Percentiles rank a stretch among this genome's conserved stretches.
phyloP scores from a whole-genome alignment of 2,329 filamentous ascomycete species.

The Scortechinia acanthostroma region DNA sequence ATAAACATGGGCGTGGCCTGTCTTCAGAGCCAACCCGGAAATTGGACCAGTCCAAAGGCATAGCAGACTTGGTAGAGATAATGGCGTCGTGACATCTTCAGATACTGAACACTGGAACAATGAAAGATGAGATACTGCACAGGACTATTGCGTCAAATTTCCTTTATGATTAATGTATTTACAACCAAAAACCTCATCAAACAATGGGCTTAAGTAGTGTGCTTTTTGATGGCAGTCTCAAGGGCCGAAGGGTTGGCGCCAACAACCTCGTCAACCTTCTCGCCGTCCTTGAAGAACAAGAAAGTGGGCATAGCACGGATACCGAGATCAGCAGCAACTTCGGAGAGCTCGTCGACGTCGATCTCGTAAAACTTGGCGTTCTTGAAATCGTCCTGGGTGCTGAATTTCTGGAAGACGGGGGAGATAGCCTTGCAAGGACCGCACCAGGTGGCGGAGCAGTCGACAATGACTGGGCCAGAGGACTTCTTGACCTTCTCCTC shows the following conservation, averaged over 20 bases:
- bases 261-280: conserved; percentile 58
- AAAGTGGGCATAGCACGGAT: conserved; percentile 93
- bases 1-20: too few relatives aligned
- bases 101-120: too few relatives aligned
- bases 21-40: too few relatives aligned
- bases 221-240: conserved; percentile 26
- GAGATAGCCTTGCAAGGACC: conserved; percentile 90
- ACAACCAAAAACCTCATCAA: background rate
- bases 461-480: conserved; percentile 66
- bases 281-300: conserved; percentile 72
- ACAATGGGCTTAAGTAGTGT: background rate
- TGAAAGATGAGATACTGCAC: too few relatives aligned
- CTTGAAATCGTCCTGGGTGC: conserved; percentile 43
- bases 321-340: conserved; percentile 69
- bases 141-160: too few relatives aligned
- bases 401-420: conserved; percentile 63
- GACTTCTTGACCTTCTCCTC: conserved; percentile 38
- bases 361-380: conserved; percentile 76
- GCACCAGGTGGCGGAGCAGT: conserved; percentile 88
- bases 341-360: conserved; percentile 76
- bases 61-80: too few relatives aligned
- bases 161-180: background rate
- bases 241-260: conserved; percentile 75
- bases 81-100: too few relatives aligned
- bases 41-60: too few relatives aligned